phyloP scores from a whole-genome alignment of 2,329 filamentous ascomycete species.

The Dothidotthia symphoricarpi region DNA sequence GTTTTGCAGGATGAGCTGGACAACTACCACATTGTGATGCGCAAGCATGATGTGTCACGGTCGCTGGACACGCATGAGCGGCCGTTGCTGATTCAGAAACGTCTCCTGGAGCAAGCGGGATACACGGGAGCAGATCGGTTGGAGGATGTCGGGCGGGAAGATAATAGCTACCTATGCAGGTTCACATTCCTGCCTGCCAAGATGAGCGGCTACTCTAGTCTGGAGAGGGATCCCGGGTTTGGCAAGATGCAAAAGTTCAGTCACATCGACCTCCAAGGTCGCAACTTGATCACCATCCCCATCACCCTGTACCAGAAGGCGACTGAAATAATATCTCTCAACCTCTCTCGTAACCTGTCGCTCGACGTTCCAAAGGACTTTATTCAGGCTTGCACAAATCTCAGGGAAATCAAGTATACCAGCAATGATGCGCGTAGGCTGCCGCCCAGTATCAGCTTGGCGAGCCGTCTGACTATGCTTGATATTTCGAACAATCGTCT shows the following conservation, averaged over 20 bases:
- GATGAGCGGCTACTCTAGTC: constrained; percentile 71
- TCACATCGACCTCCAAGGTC: constrained; percentile 86
- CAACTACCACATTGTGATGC: constrained; percentile 94
- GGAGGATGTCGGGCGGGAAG: constrained; percentile 91
- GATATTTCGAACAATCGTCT: constrained; percentile 94
- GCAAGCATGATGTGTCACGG: constrained; percentile 84
- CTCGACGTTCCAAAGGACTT: constrained; percentile 94
- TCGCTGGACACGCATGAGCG: constrained; percentile 76
- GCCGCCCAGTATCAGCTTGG: constrained; percentile 78
- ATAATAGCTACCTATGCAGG: constrained; percentile 94
- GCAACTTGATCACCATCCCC: constrained; percentile 90
- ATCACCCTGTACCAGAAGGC: constrained; percentile 91
- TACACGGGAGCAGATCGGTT: constrained; percentile 84
- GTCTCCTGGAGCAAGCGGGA: constrained; percentile 83
- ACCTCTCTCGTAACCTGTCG: constrained; percentile 87
- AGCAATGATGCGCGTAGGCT: constrained; percentile 89
- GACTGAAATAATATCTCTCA: constrained; percentile 88
- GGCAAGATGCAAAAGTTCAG: constrained; percentile 86
- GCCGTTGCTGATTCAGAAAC: constrained; percentile 87
- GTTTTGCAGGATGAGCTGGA: constrained; percentile 85
- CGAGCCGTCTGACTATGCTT: constrained; percentile 77
- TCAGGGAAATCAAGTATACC: constrained; percentile 93
- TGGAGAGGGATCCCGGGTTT: constrained; percentile 75
- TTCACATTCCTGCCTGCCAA: constrained; percentile 92
- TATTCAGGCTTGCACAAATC: constrained; percentile 84